Percentiles rank a stretch among this genome's conserved stretches.
These are phyloP conservation scores for Xerocomus amazonicus DNA, from an alignment of 1,284 basidiomycete genomes.

Conservation along the genomic window DNA sequence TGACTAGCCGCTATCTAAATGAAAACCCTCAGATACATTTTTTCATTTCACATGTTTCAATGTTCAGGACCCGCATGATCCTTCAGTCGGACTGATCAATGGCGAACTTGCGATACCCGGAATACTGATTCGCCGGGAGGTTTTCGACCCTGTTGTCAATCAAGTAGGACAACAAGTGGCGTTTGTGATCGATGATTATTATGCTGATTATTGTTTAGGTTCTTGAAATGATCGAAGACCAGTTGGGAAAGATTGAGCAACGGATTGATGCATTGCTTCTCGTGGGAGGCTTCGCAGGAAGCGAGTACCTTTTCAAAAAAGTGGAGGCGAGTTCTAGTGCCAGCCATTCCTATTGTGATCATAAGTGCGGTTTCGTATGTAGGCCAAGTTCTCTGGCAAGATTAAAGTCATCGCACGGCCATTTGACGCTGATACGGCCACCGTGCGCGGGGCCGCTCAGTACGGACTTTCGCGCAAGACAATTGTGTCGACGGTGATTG, in stretches of 20 bases:
- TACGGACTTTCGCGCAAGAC: constrained; percentile 74
- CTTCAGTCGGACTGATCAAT: constrained; percentile 67
- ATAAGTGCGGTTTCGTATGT: constrained; percentile 11
- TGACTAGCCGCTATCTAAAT: constrained; percentile 11
- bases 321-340: constrained; percentile 52
- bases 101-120: constrained; percentile 80
- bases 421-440: constrained; percentile 79
- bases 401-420: constrained; percentile 75
- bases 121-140: constrained; percentile 66
- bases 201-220: constrained; percentile 44
- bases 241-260: constrained; percentile 60
- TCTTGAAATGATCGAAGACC: constrained; percentile 70
- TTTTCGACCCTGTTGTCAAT: constrained; percentile 76
- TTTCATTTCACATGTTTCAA: constrained; percentile 85
- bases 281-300: constrained; percentile 82
- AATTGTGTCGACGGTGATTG: constrained; percentile 74
- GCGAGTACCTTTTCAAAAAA: constrained; percentile 72
- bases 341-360: constrained; percentile 5
- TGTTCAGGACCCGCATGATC: constrained; percentile 71
- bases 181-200: constrained; percentile 13
- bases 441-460: constrained; percentile 74
- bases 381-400: constrained; percentile 61
- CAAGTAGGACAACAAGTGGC: constrained; percentile 44
- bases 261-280: constrained; percentile 73
- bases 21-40: constrained; percentile 52